Percentiles rank a stretch among this genome's conserved stretches.
These are phyloP conservation scores for Ogataea ganodermae DNA, from an alignment of 805 yeast species.

Conservation along the genomic window DNA sequence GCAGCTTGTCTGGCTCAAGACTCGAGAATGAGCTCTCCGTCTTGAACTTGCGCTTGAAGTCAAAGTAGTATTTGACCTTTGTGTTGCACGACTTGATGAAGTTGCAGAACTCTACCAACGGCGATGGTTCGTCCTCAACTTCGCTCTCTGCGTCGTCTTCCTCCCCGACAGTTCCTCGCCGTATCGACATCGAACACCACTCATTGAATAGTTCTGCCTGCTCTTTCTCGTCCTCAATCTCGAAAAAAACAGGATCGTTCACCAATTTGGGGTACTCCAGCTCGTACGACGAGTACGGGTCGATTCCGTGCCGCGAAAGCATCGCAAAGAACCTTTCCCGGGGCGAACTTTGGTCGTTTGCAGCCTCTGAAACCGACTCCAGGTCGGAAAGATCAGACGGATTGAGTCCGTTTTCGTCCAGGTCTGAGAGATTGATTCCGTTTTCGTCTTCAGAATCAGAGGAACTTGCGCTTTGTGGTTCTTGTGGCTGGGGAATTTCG, in stretches of 20 bases:
- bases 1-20: constrained; percentile 17
- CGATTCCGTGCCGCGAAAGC: constrained; percentile 16
- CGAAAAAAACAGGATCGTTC: constrained; percentile 26
- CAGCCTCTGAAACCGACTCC: not conserved
- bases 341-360: constrained; percentile 1
- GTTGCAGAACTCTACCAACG: constrained; percentile 13
- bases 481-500: not conserved
- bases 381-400: constrained; percentile 20
- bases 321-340: constrained; percentile 17
- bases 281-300: constrained; percentile 29
- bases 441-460: constrained; percentile 9
- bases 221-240: constrained; percentile 20
- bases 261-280: constrained; percentile 23
- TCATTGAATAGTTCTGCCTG: constrained; percentile 26
- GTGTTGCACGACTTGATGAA: constrained; percentile 12
- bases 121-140: constrained; percentile 10
- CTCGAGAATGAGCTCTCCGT: constrained; percentile 15
- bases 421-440: constrained; percentile 21
- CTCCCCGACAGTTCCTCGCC: not conserved
- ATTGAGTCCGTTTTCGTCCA: constrained; percentile 19
- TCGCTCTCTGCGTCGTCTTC: constrained; percentile 5
- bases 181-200: constrained; percentile 21
- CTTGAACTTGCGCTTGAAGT: constrained; percentile 28
- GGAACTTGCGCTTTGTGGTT: not conserved
- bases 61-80: constrained; percentile 28